Evolutionary conservation across 179 eudicot genomes (phyloP).

Genomic region (Sideroxylon spinosum): DNA sequence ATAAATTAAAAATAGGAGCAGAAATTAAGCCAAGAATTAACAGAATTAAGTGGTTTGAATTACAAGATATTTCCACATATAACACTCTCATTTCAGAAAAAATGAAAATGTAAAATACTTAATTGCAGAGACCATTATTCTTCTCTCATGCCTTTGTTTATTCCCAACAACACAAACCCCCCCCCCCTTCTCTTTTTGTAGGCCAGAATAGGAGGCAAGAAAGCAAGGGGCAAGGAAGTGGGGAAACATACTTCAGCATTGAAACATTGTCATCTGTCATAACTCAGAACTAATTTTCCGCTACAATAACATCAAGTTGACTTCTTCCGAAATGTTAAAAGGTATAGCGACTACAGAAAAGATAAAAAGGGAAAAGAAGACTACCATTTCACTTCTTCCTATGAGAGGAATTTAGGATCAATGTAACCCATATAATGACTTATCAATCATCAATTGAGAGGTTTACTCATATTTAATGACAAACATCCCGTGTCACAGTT

Average conservation of each 20-base stretch:
- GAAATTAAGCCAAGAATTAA: slow-evolving; percentile 12
- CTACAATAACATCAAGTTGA: neutral
- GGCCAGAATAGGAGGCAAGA: too few species aligned
- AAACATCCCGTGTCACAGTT: neutral
- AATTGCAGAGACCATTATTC: neutral
- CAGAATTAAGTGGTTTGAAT: neutral
- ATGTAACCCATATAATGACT: neutral
- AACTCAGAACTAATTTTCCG: neutral
- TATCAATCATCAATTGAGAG: too few species aligned
- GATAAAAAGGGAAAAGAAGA: too few species aligned
- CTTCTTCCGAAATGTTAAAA: neutral
- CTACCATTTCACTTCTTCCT: neutral
- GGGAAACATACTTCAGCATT: neutral
- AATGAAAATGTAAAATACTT: neutral
- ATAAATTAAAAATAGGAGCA: neutral
- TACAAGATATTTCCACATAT: neutral
- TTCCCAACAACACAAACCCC: too few species aligned
- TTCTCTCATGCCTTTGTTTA: neutral
- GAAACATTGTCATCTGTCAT: neutral
- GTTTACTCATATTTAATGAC: neutral
- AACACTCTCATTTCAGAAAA: neutral
- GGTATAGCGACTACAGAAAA: neutral
- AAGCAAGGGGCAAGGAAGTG: too few species aligned
- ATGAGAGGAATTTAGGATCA: neutral
- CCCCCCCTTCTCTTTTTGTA: neutral